phyloP scores from a whole-genome alignment of 2,329 filamentous ascomycete species.

The Tolypocladium nubicola region DNA sequence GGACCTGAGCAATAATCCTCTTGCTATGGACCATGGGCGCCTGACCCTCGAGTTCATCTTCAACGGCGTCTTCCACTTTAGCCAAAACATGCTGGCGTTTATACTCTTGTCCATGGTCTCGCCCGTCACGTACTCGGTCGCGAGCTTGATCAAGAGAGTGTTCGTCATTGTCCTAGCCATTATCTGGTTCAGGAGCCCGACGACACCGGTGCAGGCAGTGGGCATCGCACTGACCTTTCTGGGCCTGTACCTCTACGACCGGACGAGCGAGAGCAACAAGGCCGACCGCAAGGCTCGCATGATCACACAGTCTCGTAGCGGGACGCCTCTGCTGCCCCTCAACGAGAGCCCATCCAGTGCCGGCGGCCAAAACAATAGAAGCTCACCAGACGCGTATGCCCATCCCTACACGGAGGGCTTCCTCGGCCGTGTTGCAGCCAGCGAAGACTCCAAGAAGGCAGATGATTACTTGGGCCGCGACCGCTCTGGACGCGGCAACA shows the following conservation, averaged over 20 bases:
- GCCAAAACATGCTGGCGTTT: slow-evolving; percentile 92
- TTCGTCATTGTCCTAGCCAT: slow-evolving; percentile 94
- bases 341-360: slow-evolving; percentile 25
- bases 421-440: slow-evolving; percentile 21
- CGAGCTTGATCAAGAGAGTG: slow-evolving; percentile 90
- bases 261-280: slow-evolving; percentile 78
- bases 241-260: slow-evolving; percentile 90
- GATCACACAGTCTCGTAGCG: slow-evolving; percentile 31
- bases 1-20: slow-evolving; percentile 43
- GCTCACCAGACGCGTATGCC: slow-evolving; percentile 9
- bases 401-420: slow-evolving; percentile 38
- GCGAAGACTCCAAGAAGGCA: slow-evolving; percentile 44
- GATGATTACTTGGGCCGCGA: slow-evolving; percentile 35
- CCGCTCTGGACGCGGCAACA: slow-evolving; percentile 32
- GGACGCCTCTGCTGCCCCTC: slow-evolving; percentile 54
- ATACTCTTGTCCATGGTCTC: slow-evolving; percentile 85
- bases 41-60: slow-evolving; percentile 81
- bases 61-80: slow-evolving; percentile 95
- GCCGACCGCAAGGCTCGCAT: slow-evolving; percentile 73
- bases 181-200: slow-evolving; percentile 88
- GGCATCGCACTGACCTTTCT: slow-evolving; percentile 86
- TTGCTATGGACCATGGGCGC: slow-evolving; percentile 67
- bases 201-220: slow-evolving; percentile 69
- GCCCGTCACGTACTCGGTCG: slow-evolving; percentile 94
- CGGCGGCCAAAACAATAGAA: background rate